Conservation (phyloP, 306 rosid species). For the Rosa lucieae region DNA sequence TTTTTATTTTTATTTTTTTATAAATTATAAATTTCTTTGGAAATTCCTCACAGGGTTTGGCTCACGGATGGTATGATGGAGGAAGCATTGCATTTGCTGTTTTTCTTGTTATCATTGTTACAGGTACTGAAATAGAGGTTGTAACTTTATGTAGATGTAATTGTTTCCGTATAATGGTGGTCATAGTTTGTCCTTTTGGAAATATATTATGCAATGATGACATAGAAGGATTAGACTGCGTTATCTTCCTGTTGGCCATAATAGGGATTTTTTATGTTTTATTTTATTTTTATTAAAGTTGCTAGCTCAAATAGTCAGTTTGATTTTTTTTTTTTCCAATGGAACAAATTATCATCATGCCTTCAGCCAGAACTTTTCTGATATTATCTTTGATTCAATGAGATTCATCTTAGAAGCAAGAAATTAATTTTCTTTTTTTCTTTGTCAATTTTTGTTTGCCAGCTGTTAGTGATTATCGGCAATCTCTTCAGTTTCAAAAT, state of each 20-base stretch:
- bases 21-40: constrained; percentile 2
- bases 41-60: constrained; percentile 56
- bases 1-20: constrained; percentile 5
- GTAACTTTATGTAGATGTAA: neutral
- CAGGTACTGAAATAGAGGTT: constrained; percentile 51
- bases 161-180: constrained; percentile 7
- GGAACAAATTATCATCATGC: neutral
- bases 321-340: neutral
- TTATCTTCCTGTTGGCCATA: neutral
- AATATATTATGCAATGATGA: neutral
- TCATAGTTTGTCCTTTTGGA: neutral
- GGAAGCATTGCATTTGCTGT: constrained; percentile 94
- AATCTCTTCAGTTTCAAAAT: constrained; percentile 93
- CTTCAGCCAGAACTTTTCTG: neutral
- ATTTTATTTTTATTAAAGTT: neutral
- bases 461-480: constrained; percentile 95
- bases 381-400: neutral
- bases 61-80: constrained; percentile 96
- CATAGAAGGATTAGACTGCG: neutral
- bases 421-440: neutral
- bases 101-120: constrained; percentile 78
- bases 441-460: constrained; percentile 14
- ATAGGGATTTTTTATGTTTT: neutral
- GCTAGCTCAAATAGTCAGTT: neutral
- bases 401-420: neutral